Conservation (phyloP, 169 alveolate genomes). For the Babesia gibsoni region DNA sequence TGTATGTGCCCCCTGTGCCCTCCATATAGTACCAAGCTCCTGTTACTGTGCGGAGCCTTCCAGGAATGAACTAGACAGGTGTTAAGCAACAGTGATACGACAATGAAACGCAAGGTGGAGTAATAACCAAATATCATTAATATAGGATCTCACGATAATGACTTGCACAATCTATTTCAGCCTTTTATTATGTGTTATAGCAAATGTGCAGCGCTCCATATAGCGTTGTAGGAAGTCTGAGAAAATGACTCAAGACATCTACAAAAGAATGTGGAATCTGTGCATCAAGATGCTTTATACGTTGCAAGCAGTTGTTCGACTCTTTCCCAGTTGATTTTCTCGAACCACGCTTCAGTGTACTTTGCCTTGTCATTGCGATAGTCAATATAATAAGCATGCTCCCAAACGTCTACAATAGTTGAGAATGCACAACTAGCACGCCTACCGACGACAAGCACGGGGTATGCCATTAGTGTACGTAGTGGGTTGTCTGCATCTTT, state of each 20-base stretch:
- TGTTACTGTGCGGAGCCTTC: background rate
- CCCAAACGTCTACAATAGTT: slow-evolving; percentile 88
- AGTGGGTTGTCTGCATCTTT: slow-evolving; percentile 87
- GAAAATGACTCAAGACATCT: too few relatives aligned
- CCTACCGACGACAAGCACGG: slow-evolving; percentile 77
- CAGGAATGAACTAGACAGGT: slow-evolving; percentile 13
- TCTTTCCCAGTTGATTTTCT: slow-evolving; percentile 43
- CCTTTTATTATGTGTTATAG: too few relatives aligned
- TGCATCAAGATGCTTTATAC: too few relatives aligned
- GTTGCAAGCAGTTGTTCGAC: slow-evolving; percentile 6
- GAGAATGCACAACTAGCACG: background rate
- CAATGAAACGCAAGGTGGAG: background rate
- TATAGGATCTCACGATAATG: too few relatives aligned
- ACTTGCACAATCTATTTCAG: too few relatives aligned
- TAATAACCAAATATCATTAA: too few relatives aligned
- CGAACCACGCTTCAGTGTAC: slow-evolving; percentile 60
- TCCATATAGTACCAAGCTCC: too few relatives aligned
- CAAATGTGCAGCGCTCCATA: too few relatives aligned
- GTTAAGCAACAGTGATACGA: background rate
- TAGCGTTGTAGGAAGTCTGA: too few relatives aligned
- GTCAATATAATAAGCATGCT: slow-evolving; percentile 92
- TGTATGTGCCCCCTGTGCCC: too few relatives aligned
- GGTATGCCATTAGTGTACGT: slow-evolving; percentile 69
- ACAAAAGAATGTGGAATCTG: too few relatives aligned
- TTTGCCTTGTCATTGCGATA: slow-evolving; percentile 83